phyloP scores from a whole-genome alignment of 352 stramenopile genomes.

The Salisapilia sapeloensis region DNA sequence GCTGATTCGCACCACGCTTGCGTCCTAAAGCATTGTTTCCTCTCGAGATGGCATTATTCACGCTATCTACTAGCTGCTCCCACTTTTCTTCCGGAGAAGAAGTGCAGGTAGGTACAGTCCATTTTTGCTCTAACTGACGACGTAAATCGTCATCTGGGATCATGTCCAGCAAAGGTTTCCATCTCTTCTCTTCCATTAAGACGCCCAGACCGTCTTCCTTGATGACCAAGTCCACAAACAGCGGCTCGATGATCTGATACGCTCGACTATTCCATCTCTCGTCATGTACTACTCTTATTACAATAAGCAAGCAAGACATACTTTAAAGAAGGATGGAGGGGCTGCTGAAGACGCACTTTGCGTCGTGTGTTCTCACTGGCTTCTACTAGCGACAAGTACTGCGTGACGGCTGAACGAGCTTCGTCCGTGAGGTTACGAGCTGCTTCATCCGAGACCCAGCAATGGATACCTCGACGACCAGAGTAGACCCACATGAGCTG shows the following conservation, averaged over 20 bases:
- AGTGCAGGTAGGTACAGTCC: slow-evolving; percentile 21
- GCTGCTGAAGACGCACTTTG: slow-evolving; percentile 84
- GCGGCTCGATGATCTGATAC: slow-evolving; percentile 87
- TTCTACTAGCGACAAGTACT: slow-evolving; percentile 92
- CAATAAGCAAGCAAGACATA: slow-evolving; percentile 8
- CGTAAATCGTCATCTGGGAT: slow-evolving; percentile 83
- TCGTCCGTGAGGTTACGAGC: slow-evolving; percentile 92
- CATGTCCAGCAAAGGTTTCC: slow-evolving; percentile 85
- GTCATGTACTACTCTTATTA: neutral
- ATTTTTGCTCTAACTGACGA: slow-evolving; percentile 34
- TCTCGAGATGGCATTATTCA: slow-evolving; percentile 33
- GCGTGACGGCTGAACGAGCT: slow-evolving; percentile 89
- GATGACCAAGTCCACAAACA: slow-evolving; percentile 88
- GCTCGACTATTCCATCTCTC: slow-evolving; percentile 41
- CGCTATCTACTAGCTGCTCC: slow-evolving; percentile 52
- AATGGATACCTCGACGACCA: slow-evolving; percentile 97
- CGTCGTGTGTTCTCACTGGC: slow-evolving; percentile 77
- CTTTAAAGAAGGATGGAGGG: slow-evolving; percentile 89
- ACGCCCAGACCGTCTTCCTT: slow-evolving; percentile 85
- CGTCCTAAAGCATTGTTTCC: neutral
- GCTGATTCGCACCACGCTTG: slow-evolving; percentile 32
- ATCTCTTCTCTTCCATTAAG: slow-evolving; percentile 77
- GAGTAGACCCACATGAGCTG: slow-evolving; percentile 99
- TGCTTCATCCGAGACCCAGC: slow-evolving; percentile 95
- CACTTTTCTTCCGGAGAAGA: slow-evolving; percentile 80